Conservation (phyloP, 495 filamentous ascomycete species). For the Hypoxylon perforatum region DNA sequence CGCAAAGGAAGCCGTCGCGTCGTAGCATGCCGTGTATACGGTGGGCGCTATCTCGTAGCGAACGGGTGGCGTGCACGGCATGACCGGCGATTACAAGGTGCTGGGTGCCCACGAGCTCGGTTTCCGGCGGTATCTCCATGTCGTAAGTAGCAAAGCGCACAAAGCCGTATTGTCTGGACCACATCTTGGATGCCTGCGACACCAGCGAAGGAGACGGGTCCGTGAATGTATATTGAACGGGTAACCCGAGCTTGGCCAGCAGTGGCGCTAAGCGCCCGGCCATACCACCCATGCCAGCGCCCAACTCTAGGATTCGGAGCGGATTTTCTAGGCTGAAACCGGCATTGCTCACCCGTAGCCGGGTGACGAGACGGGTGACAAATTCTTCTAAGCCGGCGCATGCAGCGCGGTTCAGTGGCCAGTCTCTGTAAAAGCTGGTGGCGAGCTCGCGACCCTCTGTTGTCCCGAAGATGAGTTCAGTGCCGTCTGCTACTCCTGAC, state of each 20-base stretch:
- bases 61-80: slow-evolving; percentile 59
- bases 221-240: slow-evolving; percentile 51
- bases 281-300: slow-evolving; percentile 55
- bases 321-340: slow-evolving; percentile 5
- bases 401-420: slow-evolving; percentile 48
- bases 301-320: slow-evolving; percentile 51
- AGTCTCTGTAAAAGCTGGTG: slow-evolving; percentile 54
- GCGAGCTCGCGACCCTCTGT: slow-evolving; percentile 55
- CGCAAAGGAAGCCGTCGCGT: slow-evolving; percentile 55
- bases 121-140: slow-evolving; percentile 47
- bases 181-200: slow-evolving; percentile 48
- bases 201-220: slow-evolving; percentile 60
- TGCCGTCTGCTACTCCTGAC: slow-evolving; percentile 52
- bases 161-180: slow-evolving; percentile 49
- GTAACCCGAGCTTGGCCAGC: slow-evolving; percentile 47
- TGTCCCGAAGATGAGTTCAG: slow-evolving; percentile 57
- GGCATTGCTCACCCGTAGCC: slow-evolving; percentile 13
- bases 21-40: slow-evolving; percentile 47
- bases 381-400: slow-evolving; percentile 55
- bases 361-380: slow-evolving; percentile 43
- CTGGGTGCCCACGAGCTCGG: slow-evolving; percentile 45
- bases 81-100: slow-evolving; percentile 60
- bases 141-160: slow-evolving; percentile 58
- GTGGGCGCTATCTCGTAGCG: slow-evolving; percentile 34
- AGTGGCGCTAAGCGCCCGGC: slow-evolving; percentile 48